Base-by-base conservation (phyloP, 208 protist genomes). In the Acanthamoeba lenticulata region DNA sequence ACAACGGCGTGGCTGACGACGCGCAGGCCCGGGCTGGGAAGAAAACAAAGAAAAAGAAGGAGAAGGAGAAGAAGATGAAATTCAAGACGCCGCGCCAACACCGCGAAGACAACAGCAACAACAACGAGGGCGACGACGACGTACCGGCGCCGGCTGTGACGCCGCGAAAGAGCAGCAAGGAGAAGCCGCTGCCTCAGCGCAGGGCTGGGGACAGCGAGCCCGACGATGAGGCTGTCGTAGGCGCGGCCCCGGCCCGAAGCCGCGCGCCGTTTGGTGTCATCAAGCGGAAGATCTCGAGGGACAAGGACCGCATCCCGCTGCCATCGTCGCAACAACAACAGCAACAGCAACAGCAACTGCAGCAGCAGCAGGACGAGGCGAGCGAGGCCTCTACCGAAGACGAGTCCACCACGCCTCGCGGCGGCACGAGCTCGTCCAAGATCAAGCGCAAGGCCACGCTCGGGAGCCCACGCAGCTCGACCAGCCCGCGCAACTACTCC, bases 11-110 rank as follows among this genome's bases (percentile, higher is more conserved):
- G 24, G 69, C n/a, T 6, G 69, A 40, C 21, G 27, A 81, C n/a
- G 24, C 7, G 36, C n/a, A 81, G 27, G 69, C 19, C n/a, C 36
- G 69, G 21, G 69, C 34, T 29, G 40, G 69, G 34, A 32, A 4
- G 69, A 32, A 32, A 81, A 81, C n/a, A 44, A 21, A 81, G 69
- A 17, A 81, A 81, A 81, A 81, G 60, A 69, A 21, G 69, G 69
- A 21, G 32, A 81, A 81, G 69, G 36, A 42, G 69, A 81, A 81
- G 15, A 81, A 44, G 69, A 81, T 27, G 27, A 27, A 11, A 27
- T 36, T 32, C n/a, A 5, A 32, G 27, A 81, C 36, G 13, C 49
- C 49, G 49, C 49, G 49, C 49, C 19, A 57, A 19, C 15, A 55
- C 19, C 19, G 49, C 49, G 49, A 57, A 27, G 49, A 57, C n/a